Percentiles rank a stretch among this genome's conserved stretches.
Conservation (phyloP, 148 eudicot genomes). For the Rhododendron kiyosumense region DNA sequence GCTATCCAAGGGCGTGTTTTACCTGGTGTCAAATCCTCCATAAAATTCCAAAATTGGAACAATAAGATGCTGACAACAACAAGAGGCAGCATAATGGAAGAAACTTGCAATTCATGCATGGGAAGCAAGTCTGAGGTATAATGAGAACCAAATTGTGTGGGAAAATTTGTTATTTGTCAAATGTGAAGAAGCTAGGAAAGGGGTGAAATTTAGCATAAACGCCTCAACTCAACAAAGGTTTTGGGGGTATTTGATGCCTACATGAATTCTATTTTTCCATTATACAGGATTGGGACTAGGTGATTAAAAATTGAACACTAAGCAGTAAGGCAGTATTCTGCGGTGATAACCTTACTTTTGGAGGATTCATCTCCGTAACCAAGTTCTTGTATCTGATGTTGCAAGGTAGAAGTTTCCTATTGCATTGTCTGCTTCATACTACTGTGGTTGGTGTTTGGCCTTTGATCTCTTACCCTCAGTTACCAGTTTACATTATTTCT, state of each 20-base stretch:
- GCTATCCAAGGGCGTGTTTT: not conserved
- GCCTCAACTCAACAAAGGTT: not conserved
- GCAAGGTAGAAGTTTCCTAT: not conserved
- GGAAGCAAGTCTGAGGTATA: not conserved
- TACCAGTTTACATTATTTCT: not conserved
- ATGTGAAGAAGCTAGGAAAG: not conserved
- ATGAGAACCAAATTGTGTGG: not conserved
- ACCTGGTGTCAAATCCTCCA: not conserved
- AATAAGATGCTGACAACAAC: not conserved
- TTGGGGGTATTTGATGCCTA: not conserved
- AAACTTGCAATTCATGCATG: not conserved
- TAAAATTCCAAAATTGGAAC: not conserved
- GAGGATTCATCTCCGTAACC: too few relatives aligned
- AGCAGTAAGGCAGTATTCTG: not conserved
- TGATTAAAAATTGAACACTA: not conserved
- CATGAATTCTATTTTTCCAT: not conserved
- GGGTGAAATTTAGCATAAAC: not conserved
- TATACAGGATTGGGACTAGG: not conserved
- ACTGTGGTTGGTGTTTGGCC: not conserved
- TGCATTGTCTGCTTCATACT: not conserved
- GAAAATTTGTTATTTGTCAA: not conserved
- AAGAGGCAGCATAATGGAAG: constrained; percentile 2
- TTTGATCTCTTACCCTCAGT: not conserved
- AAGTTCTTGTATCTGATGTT: not conserved
- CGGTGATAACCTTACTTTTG: not conserved